Conservation (phyloP, 2,329 filamentous ascomycete species). For the Tolypocladium pustulatum region DNA sequence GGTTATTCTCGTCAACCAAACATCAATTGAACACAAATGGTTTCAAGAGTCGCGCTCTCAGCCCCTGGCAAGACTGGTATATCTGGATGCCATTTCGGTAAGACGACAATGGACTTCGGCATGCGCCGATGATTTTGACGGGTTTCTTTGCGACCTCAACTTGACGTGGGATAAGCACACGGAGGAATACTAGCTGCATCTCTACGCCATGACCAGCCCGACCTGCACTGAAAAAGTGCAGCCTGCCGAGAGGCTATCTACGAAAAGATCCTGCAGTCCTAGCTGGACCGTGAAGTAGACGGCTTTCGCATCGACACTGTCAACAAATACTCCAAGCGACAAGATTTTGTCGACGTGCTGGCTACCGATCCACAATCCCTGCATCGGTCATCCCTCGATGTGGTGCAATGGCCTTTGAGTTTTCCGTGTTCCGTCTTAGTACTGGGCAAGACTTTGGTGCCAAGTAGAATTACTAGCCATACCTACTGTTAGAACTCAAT, state of each 20-base stretch:
- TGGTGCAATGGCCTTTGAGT: constrained; percentile 55
- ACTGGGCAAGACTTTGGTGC: constrained; percentile 32
- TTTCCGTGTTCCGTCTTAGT: constrained; percentile 45
- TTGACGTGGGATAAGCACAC: constrained; percentile 41
- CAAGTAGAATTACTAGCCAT: constrained; percentile 40
- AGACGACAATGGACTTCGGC: constrained; percentile 38
- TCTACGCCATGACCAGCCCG: constrained; percentile 65
- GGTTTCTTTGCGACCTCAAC: constrained; percentile 35
- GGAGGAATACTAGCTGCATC: constrained; percentile 43
- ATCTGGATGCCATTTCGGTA: constrained; percentile 52
- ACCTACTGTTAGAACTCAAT: constrained; percentile 33
- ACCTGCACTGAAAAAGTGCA: constrained; percentile 66
- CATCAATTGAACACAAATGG: constrained; percentile 43
- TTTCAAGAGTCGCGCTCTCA: constrained; percentile 43
- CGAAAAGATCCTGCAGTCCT: constrained; percentile 56
- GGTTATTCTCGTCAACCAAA: constrained; percentile 64
- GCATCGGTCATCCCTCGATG: constrained; percentile 33
- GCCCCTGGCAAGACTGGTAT: constrained; percentile 50
- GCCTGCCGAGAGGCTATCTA: constrained; percentile 58
- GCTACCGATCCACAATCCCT: constrained; percentile 26
- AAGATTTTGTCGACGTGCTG: constrained; percentile 42
- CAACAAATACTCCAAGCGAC: constrained; percentile 54
- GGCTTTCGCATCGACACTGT: constrained; percentile 60
- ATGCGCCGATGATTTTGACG: constrained; percentile 49
- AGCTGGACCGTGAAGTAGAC: constrained; percentile 58